Conservation (phyloP, 139 green algal genomes). For the Picochlorum sp. region DNA sequence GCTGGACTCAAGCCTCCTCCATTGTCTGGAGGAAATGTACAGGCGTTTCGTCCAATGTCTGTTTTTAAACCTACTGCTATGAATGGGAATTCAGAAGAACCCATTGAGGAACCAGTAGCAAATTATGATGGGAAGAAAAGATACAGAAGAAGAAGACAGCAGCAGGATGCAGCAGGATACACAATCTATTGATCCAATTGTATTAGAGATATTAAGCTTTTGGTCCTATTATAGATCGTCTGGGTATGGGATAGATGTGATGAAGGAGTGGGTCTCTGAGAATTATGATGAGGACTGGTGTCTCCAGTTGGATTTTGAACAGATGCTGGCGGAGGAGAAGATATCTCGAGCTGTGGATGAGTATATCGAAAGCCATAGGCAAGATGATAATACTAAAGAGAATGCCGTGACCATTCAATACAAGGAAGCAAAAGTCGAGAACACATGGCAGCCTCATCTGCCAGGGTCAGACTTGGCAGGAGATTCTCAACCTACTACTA, state of each 20-base stretch:
- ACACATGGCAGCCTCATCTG: too few species aligned
- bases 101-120: too few species aligned
- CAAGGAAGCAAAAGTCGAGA: too few species aligned
- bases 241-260: slow-evolving; percentile 1
- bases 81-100: too few species aligned
- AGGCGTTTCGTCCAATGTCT: too few species aligned
- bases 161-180: not conserved
- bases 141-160: not conserved
- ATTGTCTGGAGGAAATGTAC: too few species aligned
- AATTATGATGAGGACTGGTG: slow-evolving; percentile 7
- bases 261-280: slow-evolving; percentile 8
- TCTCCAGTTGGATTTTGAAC: slow-evolving; percentile 2
- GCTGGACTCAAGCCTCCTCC: slow-evolving; percentile 10
- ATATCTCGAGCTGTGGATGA: not conserved
- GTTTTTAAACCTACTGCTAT: too few species aligned
- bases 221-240: slow-evolving; percentile 5
- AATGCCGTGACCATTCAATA: not conserved
- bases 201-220: slow-evolving; percentile 11
- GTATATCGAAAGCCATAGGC: not conserved
- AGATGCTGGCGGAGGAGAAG: not conserved
- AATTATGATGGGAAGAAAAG: too few species aligned
- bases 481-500: too few species aligned
- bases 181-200: not conserved
- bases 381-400: not conserved
- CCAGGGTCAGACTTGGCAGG: too few species aligned